A percentile compares a stretch with the other conserved stretches of the same genome.
These are phyloP conservation scores for Phyllosticta paracitricarpa DNA, from an alignment of 2,329 filamentous ascomycete species.

Conservation along the genomic window DNA sequence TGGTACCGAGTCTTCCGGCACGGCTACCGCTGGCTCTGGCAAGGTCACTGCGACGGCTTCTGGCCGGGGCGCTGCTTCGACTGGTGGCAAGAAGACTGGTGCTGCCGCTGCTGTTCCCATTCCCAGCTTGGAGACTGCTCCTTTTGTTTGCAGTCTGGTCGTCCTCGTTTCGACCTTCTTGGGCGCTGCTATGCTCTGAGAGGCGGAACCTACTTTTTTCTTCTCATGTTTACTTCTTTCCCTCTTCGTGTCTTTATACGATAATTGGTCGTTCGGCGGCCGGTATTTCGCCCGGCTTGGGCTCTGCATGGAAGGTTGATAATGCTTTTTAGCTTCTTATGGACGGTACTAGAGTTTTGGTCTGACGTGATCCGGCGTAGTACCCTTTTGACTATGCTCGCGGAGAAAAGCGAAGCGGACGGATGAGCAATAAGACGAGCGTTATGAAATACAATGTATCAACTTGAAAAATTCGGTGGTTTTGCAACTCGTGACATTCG, in stretches of 20 bases:
- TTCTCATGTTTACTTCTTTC: neutral
- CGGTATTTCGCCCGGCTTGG: conserved; percentile 7
- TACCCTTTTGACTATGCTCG: neutral
- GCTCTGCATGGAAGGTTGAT: conserved; percentile 5
- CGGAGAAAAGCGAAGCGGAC: neutral
- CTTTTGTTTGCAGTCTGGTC: conserved; percentile 41
- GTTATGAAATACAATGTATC: neutral
- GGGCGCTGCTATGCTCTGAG: conserved; percentile 38
- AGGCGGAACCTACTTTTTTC: neutral
- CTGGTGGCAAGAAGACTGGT: conserved; percentile 24
- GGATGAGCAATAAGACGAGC: neutral
- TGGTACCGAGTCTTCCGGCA: conserved; percentile 36
- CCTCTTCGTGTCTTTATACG: conserved; percentile 1
- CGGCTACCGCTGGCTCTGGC: conserved; percentile 41
- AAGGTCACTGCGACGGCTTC: conserved; percentile 29
- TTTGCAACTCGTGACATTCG: neutral
- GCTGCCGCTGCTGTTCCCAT: conserved; percentile 36
- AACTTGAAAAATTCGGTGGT: neutral
- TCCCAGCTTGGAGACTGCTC: conserved; percentile 39
- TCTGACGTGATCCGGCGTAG: neutral
- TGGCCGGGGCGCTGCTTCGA: conserved; percentile 18
- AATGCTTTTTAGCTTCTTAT: conserved; percentile 3
- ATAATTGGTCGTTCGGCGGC: conserved; percentile 8
- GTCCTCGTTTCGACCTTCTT: conserved; percentile 44
- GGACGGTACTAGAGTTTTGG: neutral